Evolutionary conservation across 805 yeast genomes (phyloP).

Genomic region (Jamesozyma rosinii): DNA sequence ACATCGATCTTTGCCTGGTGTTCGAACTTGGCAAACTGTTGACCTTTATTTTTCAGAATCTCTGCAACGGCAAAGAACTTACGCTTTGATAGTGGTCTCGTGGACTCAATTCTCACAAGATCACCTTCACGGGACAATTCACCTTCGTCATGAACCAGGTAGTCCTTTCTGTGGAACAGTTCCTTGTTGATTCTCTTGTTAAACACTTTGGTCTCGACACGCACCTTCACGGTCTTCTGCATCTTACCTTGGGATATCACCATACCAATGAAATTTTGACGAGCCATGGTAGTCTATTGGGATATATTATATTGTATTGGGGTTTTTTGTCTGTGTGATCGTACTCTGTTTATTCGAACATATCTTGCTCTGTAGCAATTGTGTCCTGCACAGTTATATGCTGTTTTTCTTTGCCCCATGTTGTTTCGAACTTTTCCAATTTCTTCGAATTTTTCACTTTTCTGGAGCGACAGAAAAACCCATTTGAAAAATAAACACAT

Average conservation of each 20-base stretch:
- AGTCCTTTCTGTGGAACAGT: conserved; percentile 68
- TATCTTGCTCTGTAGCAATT: too few relatives aligned
- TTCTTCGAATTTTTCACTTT: too few relatives aligned
- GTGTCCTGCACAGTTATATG: too few relatives aligned
- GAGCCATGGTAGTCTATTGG: too few relatives aligned
- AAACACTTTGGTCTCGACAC: conserved; percentile 70
- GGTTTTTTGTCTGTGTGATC: too few relatives aligned
- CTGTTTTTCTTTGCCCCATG: too few relatives aligned
- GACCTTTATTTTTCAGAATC: conserved; percentile 80
- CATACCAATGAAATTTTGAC: conserved; percentile 84
- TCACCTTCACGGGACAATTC: conserved; percentile 91
- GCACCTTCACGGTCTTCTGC: conserved; percentile 90
- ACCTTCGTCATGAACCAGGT: conserved; percentile 88
- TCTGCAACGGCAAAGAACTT: conserved; percentile 90
- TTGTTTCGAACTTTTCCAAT: too few relatives aligned
- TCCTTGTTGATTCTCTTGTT: conserved; percentile 67
- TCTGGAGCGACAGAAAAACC: too few relatives aligned
- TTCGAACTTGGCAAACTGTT: conserved; percentile 76
- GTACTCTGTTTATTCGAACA: too few relatives aligned
- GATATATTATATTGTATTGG: too few relatives aligned
- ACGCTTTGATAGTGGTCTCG: conserved; percentile 73
- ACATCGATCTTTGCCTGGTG: conserved; percentile 62
- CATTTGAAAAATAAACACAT: too few relatives aligned
- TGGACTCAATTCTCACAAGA: conserved; percentile 82
- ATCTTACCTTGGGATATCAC: conserved; percentile 94